Evolutionary conservation across 371 early-diverging fungal species (phyloP).

Genomic region (Quaeritorhiza haematococci): DNA sequence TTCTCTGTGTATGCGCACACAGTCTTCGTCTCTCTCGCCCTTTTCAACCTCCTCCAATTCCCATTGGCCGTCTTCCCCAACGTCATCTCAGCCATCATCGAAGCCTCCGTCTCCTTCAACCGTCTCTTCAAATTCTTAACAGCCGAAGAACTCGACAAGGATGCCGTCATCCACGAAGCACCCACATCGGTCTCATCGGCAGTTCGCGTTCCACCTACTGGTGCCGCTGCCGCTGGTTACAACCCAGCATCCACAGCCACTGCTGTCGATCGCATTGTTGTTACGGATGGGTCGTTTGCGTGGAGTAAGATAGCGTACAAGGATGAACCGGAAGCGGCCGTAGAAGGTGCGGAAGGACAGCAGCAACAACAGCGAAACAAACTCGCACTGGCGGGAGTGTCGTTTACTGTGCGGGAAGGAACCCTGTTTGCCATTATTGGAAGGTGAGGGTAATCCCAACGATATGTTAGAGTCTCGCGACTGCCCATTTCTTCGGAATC

Average conservation of each 20-base stretch:
- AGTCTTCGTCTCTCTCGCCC: constrained; percentile 83
- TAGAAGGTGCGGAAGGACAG: constrained; percentile 69
- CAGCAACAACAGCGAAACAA: too few species aligned
- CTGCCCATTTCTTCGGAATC: neutral
- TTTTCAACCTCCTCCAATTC: constrained; percentile 92
- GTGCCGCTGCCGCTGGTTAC: neutral
- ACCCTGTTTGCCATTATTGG: constrained; percentile 78
- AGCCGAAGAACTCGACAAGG: constrained; percentile 39
- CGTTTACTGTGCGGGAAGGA: constrained; percentile 59
- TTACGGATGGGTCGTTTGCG: constrained; percentile 47
- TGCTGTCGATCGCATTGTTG: constrained; percentile 25
- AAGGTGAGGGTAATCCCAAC: constrained; percentile 18
- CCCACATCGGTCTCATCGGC: constrained; percentile 3
- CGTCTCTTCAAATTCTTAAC: constrained; percentile 75
- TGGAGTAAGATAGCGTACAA: constrained; percentile 47
- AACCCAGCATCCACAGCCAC: constrained; percentile 1
- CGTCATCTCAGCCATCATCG: constrained; percentile 69
- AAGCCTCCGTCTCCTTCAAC: constrained; percentile 75
- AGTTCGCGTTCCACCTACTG: neutral
- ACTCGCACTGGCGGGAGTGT: too few species aligned
- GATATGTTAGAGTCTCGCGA: constrained; percentile 6
- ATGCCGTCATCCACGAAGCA: constrained; percentile 24
- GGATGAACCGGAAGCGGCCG: constrained; percentile 36
- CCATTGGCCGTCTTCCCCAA: constrained; percentile 75
- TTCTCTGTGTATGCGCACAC: constrained; percentile 53